Evolutionary conservation across 2,329 filamentous ascomycete species (phyloP).

Genomic region (Thelonectria olida): DNA sequence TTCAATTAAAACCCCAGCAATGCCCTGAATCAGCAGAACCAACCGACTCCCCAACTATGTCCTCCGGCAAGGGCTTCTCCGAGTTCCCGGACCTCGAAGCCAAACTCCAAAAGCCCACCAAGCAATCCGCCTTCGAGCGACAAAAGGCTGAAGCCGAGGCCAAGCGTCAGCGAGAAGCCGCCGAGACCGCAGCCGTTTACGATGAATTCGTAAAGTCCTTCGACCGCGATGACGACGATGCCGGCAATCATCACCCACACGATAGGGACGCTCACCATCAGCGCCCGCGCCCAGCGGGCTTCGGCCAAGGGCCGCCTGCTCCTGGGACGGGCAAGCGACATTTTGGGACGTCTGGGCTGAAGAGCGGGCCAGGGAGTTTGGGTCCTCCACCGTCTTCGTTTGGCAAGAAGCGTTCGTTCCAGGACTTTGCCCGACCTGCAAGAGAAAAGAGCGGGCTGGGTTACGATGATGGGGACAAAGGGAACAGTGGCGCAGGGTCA

Average conservation of each 20-base stretch:
- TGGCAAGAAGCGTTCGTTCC: constrained; percentile 63
- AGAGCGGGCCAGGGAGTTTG: constrained; percentile 70
- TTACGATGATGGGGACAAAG: constrained; percentile 46
- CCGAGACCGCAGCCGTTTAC: constrained; percentile 87
- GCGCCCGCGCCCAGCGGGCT: constrained; percentile 40
- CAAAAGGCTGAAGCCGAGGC: constrained; percentile 91
- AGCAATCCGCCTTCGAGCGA: constrained; percentile 88
- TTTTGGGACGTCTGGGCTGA: constrained; percentile 65
- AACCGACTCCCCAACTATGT: constrained; percentile 49
- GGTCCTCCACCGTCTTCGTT: constrained; percentile 61
- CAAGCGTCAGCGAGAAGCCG: constrained; percentile 83
- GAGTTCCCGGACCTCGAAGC: constrained; percentile 77
- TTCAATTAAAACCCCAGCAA: constrained; percentile 9
- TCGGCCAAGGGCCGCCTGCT: constrained; percentile 37
- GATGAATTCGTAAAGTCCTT: constrained; percentile 88
- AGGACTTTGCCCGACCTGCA: constrained; percentile 50
- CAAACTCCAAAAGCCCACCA: constrained; percentile 82
- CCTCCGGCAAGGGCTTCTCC: constrained; percentile 57
- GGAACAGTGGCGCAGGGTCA: constrained; percentile 45
- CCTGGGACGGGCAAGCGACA: constrained; percentile 64
- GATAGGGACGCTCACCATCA: constrained; percentile 20
- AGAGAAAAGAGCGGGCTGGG: constrained; percentile 44
- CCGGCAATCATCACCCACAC: constrained; percentile 39
- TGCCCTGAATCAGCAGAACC: constrained; percentile 15
- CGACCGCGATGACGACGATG: constrained; percentile 66